phyloP scores from a whole-genome alignment of 148 eudicot genomes.

The Heliosperma pusillum region DNA sequence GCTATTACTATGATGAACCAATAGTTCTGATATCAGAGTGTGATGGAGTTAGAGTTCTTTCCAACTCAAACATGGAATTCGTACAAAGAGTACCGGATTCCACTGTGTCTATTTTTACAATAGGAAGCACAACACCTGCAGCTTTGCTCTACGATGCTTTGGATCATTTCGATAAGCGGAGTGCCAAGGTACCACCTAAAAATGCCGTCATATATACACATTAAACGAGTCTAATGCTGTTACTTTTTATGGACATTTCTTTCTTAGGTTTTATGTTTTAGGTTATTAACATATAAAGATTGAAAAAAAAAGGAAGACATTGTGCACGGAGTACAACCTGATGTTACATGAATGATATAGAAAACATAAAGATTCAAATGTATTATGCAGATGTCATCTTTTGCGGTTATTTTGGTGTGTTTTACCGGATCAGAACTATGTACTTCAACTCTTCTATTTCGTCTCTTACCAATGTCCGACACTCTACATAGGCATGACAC shows the following conservation, averaged over 20 bases:
- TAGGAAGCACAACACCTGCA: conserved; percentile 96
- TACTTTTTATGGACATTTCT: neutral
- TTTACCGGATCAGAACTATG: neutral
- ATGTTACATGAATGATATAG: neutral
- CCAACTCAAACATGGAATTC: conserved; percentile 87
- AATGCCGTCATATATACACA: neutral
- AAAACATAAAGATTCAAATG: neutral
- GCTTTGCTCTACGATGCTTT: conserved; percentile 94
- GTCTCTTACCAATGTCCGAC: no score
- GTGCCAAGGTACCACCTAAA: conserved; percentile 71
- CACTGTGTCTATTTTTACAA: conserved; percentile 82
- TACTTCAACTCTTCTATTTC: no score
- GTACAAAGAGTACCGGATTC: conserved; percentile 97
- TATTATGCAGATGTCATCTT: neutral
- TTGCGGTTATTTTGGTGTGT: neutral
- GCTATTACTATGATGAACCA: conserved; percentile 83
- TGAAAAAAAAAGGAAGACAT: neutral
- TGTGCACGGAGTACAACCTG: neutral
- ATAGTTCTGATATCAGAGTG: conserved; percentile 82
- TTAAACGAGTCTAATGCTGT: conserved; percentile 2
- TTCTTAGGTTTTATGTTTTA: neutral
- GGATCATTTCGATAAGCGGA: conserved; percentile 92
- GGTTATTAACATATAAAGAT: neutral
- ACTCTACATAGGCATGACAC: no score
- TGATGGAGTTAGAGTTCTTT: conserved; percentile 91